These are phyloP conservation scores for Acmispon strigosus DNA, from an alignment of 306 rosid species.

Conservation along the genomic window DNA sequence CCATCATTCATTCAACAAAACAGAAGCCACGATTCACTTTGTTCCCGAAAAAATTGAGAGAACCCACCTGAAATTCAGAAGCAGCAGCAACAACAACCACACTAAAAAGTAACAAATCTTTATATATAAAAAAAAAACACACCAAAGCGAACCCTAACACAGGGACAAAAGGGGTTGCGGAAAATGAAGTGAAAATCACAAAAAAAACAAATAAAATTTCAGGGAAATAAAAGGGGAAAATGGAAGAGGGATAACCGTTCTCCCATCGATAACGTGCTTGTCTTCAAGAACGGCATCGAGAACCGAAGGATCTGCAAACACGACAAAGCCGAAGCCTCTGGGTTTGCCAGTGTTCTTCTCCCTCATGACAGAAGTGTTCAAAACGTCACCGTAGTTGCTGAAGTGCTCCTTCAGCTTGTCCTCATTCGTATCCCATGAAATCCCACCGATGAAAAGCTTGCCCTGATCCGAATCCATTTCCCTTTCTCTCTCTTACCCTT, in stretches of 20 bases:
- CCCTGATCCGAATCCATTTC: slow-evolving; percentile 97
- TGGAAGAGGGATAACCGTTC: slow-evolving; percentile 47
- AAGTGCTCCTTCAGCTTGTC: slow-evolving; percentile 88
- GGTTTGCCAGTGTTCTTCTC: slow-evolving; percentile 82
- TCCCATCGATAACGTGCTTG: slow-evolving; percentile 77
- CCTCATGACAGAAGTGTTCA: slow-evolving; percentile 80
- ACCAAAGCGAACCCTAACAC: not conserved
- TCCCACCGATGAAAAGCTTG: slow-evolving; percentile 91
- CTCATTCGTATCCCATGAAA: slow-evolving; percentile 91
- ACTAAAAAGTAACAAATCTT: not conserved
- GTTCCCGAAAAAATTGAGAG: not conserved
- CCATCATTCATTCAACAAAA: not conserved
- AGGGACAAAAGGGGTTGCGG: not conserved
- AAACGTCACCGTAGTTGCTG: slow-evolving; percentile 67
- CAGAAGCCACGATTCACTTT: not conserved
- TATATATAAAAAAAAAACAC: not conserved
- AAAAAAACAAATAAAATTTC: not conserved
- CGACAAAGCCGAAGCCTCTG: slow-evolving; percentile 85
- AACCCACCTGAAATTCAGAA: not conserved
- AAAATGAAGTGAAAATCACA: not conserved
- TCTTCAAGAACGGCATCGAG: slow-evolving; percentile 94
- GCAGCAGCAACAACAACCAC: not conserved
- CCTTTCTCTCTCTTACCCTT: not conserved
- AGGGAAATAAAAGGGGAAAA: not conserved
- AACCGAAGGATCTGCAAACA: slow-evolving; percentile 79